phyloP scores from a whole-genome alignment of 441 rosid genomes.

The Macaranga tanarius region DNA sequence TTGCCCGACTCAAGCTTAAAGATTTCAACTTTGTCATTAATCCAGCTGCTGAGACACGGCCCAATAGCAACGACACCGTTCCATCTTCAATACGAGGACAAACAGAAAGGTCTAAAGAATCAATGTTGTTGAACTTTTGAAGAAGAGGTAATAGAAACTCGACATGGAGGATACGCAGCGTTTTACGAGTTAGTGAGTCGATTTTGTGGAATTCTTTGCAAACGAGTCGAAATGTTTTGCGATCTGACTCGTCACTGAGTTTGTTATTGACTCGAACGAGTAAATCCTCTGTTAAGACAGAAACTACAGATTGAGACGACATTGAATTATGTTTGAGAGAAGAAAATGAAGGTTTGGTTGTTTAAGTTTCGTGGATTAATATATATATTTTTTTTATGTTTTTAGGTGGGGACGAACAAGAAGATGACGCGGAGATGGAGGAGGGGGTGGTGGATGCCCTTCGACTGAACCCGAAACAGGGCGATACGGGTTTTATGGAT shows the following conservation, averaged over 20 bases:
- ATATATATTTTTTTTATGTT: background rate
- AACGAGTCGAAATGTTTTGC: slow-evolving; percentile 69
- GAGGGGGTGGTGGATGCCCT: slow-evolving; percentile 52
- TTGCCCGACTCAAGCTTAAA: slow-evolving; percentile 59
- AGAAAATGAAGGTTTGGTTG: background rate
- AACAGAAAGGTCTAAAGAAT: slow-evolving; percentile 69
- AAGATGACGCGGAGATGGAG: slow-evolving; percentile 76
- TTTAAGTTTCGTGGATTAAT: background rate
- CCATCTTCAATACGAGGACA: slow-evolving; percentile 76
- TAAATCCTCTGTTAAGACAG: slow-evolving; percentile 67
- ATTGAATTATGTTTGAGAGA: background rate
- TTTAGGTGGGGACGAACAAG: slow-evolving; percentile 74
- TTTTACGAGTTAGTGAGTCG: slow-evolving; percentile 52
- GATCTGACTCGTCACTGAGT: slow-evolving; percentile 43
- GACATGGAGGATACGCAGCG: slow-evolving; percentile 61
- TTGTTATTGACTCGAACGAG: slow-evolving; percentile 48
- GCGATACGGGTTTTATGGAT: slow-evolving; percentile 25
- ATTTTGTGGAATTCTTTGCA: slow-evolving; percentile 69
- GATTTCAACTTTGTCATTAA: slow-evolving; percentile 45
- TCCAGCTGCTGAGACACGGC: slow-evolving; percentile 20
- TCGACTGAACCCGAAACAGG: slow-evolving; percentile 32
- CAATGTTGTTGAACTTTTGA: slow-evolving; percentile 39
- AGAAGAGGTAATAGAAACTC: slow-evolving; percentile 63
- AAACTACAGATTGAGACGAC: slow-evolving; percentile 33
- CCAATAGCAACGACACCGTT: slow-evolving; percentile 43